phyloP scores from a whole-genome alignment of 2,329 filamentous ascomycete species.

The Ophiostoma triangulosporum region DNA sequence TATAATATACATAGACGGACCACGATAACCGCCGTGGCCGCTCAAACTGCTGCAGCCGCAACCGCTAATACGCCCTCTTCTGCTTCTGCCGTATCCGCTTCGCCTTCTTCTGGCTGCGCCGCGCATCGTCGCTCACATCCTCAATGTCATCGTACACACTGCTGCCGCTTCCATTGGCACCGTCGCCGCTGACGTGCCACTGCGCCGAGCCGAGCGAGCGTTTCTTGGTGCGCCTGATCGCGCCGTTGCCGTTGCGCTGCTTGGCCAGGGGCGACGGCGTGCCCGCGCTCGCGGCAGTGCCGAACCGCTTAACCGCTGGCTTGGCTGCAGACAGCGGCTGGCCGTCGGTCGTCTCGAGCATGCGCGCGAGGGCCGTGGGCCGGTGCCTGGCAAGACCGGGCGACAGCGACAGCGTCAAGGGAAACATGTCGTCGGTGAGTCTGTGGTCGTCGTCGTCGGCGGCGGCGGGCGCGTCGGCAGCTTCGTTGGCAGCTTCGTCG shows the following conservation, averaged over 20 bases:
- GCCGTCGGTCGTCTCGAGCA: not conserved
- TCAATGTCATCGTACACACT: constrained; percentile 9
- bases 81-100: constrained; percentile 2
- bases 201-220: constrained; percentile 5
- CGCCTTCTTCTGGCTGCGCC: not conserved
- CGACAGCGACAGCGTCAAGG: constrained; percentile 6
- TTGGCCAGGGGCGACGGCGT: not conserved
- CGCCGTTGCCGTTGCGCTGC: not conserved
- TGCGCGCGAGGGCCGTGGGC: not conserved
- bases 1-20: too few relatives aligned
- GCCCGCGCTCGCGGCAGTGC: not conserved
- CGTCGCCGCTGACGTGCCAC: not conserved
- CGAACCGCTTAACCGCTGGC: not conserved
- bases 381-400: constrained; percentile 3
- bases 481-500: not conserved
- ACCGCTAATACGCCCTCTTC: not conserved
- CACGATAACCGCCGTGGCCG: too few relatives aligned
- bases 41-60: too few relatives aligned
- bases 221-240: constrained; percentile 5
- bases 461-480: not conserved
- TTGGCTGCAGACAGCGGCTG: not conserved
- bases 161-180: not conserved
- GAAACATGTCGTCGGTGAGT: not conserved
- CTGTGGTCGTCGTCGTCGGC: not conserved
- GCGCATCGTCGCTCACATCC: constrained; percentile 6